Base-by-base conservation (phyloP, 306 rosid species). In the Pachyrhizus erosus region DNA sequence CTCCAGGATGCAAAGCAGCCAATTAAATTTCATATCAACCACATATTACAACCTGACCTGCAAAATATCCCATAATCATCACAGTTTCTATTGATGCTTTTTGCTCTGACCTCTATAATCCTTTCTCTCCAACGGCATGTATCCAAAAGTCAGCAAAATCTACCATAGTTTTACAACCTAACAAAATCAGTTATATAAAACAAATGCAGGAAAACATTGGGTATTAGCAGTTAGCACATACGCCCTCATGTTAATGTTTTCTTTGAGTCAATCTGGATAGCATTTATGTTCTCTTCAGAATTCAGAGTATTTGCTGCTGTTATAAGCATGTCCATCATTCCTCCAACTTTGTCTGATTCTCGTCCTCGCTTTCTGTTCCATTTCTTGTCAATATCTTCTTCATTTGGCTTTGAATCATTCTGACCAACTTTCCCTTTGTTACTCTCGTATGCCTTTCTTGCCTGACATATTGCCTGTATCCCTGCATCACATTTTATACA, bases 301-400 rank as follows among this genome's bases (percentile, higher is more conserved):
- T 88, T 89, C 57, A 93, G 85, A 74, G 93, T 90, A 78, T 88
- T 85, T 72, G 96, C 98, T 48, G 98, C 99, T 75, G 87, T 84
- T 80, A 92, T 80, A 81, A 92, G 97, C 94, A 92, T 88, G 78
- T 91, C 98, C 98, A 96, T 89, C 98, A 96, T 89, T 80, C 97
- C 98, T 57, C 87, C 94, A 72, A 82, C 87, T 64, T 83, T 86
- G 49, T 89, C 94, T 2, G 75, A 80, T 69, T 82, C 93, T 76
- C 64, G 76, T 23, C 74, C 91, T 15, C 69, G 87, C 75, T 90
- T 78, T 68, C 58, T 72, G 40, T 54, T 84, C 91, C 89, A 90
- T 21, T 82, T 86, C 80, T 66, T 85, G 42, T 67, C 89, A 52
- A 17, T 15, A 57, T 70, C 84, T 13, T 31, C 86, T 13, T 31